These are phyloP conservation scores for Prunus mira DNA, from an alignment of 306 rosid species.

Conservation along the genomic window DNA sequence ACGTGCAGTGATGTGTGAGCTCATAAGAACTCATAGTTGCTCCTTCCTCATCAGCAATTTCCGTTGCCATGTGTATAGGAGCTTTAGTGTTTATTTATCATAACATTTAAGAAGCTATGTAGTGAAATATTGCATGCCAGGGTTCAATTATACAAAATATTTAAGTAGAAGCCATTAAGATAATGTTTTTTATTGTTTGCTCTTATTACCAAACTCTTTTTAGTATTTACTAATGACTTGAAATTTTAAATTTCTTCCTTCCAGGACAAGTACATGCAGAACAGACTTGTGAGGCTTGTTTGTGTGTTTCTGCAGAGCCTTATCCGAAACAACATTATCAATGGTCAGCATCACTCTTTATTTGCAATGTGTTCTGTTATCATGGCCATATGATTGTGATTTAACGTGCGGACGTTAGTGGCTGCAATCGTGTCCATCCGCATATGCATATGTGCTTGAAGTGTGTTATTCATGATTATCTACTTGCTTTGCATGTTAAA, in stretches of 20 bases:
- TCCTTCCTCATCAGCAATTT: not conserved
- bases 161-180: not conserved
- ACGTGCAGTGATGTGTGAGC: too few relatives aligned
- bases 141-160: not conserved
- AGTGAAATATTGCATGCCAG: not conserved
- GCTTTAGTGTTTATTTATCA: not conserved
- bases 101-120: not conserved
- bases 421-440: not conserved
- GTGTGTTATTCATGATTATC: not conserved
- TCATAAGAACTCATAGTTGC: not conserved
- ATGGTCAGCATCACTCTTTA: conserved; percentile 57
- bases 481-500: not conserved
- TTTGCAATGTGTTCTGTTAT: conserved; percentile 1
- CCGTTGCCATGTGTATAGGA: not conserved
- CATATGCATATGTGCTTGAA: not conserved
- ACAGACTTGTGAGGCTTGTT: conserved; percentile 96
- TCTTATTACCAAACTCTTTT: not conserved
- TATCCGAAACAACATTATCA: conserved; percentile 89
- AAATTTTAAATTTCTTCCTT: not conserved
- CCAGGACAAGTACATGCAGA: conserved; percentile 99
- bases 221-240: not conserved
- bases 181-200: not conserved
- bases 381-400: not conserved
- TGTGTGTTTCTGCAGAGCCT: conserved; percentile 97
- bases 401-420: not conserved